phyloP scores from a whole-genome alignment of 352 stramenopile genomes.

The Phytophthora pistaciae region DNA sequence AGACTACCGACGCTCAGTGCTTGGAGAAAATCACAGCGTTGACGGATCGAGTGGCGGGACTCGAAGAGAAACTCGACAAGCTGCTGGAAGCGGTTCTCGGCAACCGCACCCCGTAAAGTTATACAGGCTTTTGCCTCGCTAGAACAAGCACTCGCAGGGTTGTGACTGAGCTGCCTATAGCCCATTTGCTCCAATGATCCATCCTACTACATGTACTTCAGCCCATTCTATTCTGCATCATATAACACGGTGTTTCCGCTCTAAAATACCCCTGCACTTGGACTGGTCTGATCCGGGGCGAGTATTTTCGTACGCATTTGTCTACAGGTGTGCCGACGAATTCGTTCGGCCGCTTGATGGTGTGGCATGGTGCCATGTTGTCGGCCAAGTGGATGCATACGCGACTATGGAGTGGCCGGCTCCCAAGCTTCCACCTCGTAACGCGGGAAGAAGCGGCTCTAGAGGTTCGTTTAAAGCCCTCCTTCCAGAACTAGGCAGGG shows the following conservation, averaged over 20 bases:
- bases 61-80: not conserved
- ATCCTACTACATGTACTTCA: too few relatives aligned
- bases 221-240: not conserved
- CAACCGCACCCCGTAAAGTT: too few relatives aligned
- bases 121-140: too few relatives aligned
- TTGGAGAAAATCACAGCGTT: not conserved
- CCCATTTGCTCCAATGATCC: not conserved
- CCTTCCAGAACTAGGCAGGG: not conserved
- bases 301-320: conserved; percentile 19
- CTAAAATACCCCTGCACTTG: conserved; percentile 1
- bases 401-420: conserved; percentile 55
- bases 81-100: not conserved
- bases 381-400: conserved; percentile 43
- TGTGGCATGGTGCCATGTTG: conserved; percentile 29
- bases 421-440: conserved; percentile 53
- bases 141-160: too few relatives aligned
- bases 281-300: not conserved
- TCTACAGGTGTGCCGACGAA: not conserved
- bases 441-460: conserved; percentile 31
- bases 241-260: not conserved
- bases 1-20: not conserved
- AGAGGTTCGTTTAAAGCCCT: conserved; percentile 30
- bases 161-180: not conserved
- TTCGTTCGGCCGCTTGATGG: not conserved
- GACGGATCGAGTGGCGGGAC: not conserved